Conservation (phyloP, 1,139 yeast species). For the Hansenula sp. region DNA sequence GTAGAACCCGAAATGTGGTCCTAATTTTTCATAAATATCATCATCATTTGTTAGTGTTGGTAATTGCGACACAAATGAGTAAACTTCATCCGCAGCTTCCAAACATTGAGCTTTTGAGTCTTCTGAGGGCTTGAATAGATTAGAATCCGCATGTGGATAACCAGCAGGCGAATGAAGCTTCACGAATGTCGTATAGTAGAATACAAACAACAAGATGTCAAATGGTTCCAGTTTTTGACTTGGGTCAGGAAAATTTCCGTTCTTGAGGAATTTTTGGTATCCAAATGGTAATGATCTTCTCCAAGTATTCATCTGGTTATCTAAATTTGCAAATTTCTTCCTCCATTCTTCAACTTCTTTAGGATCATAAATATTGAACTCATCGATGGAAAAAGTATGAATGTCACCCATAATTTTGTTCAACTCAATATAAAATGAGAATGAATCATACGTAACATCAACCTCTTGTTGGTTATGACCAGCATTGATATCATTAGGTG, state of each 20-base stretch:
- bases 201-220: slow-evolving; percentile 23
- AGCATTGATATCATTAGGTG: slow-evolving; percentile 1
- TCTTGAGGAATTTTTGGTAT: slow-evolving; percentile 12
- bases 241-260: slow-evolving; percentile 6
- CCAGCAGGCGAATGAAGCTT: slow-evolving; percentile 31
- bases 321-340: slow-evolving; percentile 13
- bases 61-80: slow-evolving; percentile 20
- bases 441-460: slow-evolving; percentile 14
- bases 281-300: slow-evolving; percentile 12
- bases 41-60: slow-evolving; percentile 10
- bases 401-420: slow-evolving; percentile 18
- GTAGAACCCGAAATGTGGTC: slow-evolving; percentile 32
- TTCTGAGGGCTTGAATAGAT: slow-evolving; percentile 25
- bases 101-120: slow-evolving; percentile 27
- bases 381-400: slow-evolving; percentile 17
- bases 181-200: slow-evolving; percentile 28
- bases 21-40: slow-evolving; percentile 23
- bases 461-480: slow-evolving; percentile 1
- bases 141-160: slow-evolving; percentile 29
- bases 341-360: slow-evolving; percentile 15
- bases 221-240: slow-evolving; percentile 6
- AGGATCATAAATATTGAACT: slow-evolving; percentile 14
- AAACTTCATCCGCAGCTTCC: slow-evolving; percentile 22
- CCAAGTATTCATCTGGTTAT: slow-evolving; percentile 16
- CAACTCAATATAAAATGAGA: slow-evolving; percentile 17